Percentiles rank a stretch among this genome's conserved stretches.
Evolutionary conservation across 2,329 filamentous ascomycete genomes (phyloP).

Genomic region (Claviceps maximensis): DNA sequence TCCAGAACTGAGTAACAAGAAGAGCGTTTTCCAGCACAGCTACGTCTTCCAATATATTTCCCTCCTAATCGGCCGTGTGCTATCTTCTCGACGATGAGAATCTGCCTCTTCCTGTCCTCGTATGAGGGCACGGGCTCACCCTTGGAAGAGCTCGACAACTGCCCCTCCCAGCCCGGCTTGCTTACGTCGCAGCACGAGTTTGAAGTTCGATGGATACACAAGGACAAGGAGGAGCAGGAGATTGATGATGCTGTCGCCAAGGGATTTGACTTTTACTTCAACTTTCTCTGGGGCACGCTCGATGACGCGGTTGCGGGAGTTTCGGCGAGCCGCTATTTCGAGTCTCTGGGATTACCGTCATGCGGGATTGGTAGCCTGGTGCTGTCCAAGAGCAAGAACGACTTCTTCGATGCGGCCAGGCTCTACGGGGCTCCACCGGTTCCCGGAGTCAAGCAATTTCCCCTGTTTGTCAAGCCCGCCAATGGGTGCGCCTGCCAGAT

Average conservation of each 20-base stretch:
- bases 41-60: too few species aligned
- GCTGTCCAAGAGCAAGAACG: neutral
- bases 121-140: neutral
- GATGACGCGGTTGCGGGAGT: neutral
- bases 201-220: neutral
- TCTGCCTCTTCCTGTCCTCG: neutral
- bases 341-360: neutral
- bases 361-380: neutral
- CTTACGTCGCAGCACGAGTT: conserved; percentile 1
- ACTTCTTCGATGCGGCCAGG: neutral
- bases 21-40: too few species aligned
- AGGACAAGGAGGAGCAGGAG: neutral
- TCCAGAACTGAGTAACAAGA: too few species aligned
- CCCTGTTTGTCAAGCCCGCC: neutral
- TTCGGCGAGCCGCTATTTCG: neutral
- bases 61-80: neutral
- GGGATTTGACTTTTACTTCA: conserved; percentile 1
- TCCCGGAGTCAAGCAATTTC: neutral
- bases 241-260: neutral
- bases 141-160: neutral
- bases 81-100: neutral
- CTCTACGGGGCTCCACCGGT: neutral
- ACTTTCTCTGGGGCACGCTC: neutral
- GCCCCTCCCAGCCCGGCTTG: neutral
- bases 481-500: neutral